Evolutionary conservation across 2,329 filamentous ascomycete species (phyloP), one percentile per base, ranked within the genome.

Genomic region (Tolypocladium pustulatum): DNA sequence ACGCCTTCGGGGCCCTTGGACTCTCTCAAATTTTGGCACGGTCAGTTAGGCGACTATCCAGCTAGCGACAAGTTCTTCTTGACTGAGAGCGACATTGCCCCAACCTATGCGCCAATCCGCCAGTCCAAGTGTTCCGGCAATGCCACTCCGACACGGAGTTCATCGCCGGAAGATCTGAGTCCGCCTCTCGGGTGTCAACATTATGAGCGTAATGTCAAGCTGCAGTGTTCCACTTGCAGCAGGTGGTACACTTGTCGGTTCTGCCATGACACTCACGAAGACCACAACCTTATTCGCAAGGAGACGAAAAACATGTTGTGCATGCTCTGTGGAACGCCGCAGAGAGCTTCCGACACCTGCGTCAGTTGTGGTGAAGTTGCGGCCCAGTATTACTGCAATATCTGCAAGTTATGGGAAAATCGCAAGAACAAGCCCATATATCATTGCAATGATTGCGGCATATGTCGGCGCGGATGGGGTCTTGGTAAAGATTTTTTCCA

Each of bases 321-420:
- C 72, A 99, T 99, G 94, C 79, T 91, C 34, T 99, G 94, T 71
- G 85, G 86, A 8, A 90, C 88, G 58, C 87, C 94, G 2, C 94
- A 99, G 67, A 83, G 83, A 59, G 92, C 89, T 4, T 85, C 84
- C 36, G 90, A 96, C 62, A 80, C 84, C 56, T 99, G 94, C 71
- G 78, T 81, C 56, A 80, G 84, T 58, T 99, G 94, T 70, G 88
- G 86, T 22, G 84, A 86, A 64, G 83, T 85, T 59, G 84, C 90
- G 8, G 91, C 93, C 15, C 88, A 88, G 68, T 97, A 97, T 72
- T 99, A 95, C 70, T 99, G 94, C 75, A 83, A 85, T 57, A 88
- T 94, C 58, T 99, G 94, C 79, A 97, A 97, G 74, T 80, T 99
- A 1, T 99, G 94, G 94, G 93, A 97, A 68, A 91, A 97, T 68